Evolutionary conservation across 768 basidiomycete genomes (phyloP).

Genomic region (Amanita molliuscula): DNA sequence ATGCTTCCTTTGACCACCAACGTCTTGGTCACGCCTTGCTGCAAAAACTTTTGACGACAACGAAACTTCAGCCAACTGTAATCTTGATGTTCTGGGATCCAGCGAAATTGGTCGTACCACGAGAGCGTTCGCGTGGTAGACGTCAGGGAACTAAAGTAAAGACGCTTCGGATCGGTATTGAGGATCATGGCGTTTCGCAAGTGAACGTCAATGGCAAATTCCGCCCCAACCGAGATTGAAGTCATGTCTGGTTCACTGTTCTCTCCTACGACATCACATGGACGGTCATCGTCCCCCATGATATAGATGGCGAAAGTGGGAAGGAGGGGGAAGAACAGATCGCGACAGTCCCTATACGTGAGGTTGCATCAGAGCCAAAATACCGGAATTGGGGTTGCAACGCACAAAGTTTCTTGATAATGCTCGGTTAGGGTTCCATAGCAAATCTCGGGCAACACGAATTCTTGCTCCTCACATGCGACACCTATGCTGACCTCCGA

Average conservation of each 20-base stretch:
- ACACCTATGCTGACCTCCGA: slow-evolving; percentile 47
- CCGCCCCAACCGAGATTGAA: slow-evolving; percentile 36
- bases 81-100: slow-evolving; percentile 42
- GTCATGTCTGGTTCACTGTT: slow-evolving; percentile 8
- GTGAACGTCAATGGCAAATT: slow-evolving; percentile 44
- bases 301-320: slow-evolving; percentile 46
- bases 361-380: too few species aligned
- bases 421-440: slow-evolving; percentile 44
- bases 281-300: slow-evolving; percentile 21
- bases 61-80: slow-evolving; percentile 45
- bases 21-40: slow-evolving; percentile 50
- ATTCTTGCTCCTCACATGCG: slow-evolving; percentile 44
- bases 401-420: slow-evolving; percentile 31
- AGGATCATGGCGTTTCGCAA: slow-evolving; percentile 50
- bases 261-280: slow-evolving; percentile 2
- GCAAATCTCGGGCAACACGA: slow-evolving; percentile 41
- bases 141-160: slow-evolving; percentile 46
- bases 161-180: slow-evolving; percentile 35
- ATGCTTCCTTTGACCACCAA: slow-evolving; percentile 40
- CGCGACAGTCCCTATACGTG: slow-evolving; percentile 30
- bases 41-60: slow-evolving; percentile 44
- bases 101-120: slow-evolving; percentile 11
- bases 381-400: slow-evolving; percentile 1
- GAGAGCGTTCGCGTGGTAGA: slow-evolving; percentile 37
- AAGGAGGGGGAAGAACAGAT: slow-evolving; percentile 45